These are phyloP conservation scores for Pseudisothecium myosuroides DNA, from an alignment of 225 moss, liverwort and hornwort genomes.

Conservation along the genomic window DNA sequence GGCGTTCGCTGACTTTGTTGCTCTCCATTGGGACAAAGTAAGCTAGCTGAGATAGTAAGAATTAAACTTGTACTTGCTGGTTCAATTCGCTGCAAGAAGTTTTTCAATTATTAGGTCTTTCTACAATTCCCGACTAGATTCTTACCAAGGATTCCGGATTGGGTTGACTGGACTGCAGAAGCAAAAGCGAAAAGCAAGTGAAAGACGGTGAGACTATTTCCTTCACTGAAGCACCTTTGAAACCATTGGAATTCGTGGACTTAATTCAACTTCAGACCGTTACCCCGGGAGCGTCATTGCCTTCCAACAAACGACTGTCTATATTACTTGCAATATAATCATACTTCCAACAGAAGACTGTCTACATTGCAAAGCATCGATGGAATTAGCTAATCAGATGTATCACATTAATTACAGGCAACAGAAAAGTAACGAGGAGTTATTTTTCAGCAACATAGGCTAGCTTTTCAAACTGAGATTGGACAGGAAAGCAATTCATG, in stretches of 20 bases:
- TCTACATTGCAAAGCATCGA: background rate
- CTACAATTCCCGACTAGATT: background rate
- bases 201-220: background rate
- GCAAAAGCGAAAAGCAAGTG: background rate
- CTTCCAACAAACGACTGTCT: background rate
- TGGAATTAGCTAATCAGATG: background rate
- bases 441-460: background rate
- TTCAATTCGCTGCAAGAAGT: background rate
- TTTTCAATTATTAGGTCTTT: background rate
- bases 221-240: background rate
- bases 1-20: too few species aligned
- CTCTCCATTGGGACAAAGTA: background rate
- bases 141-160: background rate
- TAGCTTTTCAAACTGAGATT: background rate
- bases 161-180: background rate
- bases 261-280: background rate
- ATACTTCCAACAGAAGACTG: background rate
- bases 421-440: background rate
- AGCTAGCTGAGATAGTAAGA: background rate
- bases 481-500: background rate
- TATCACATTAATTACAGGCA: background rate
- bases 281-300: background rate
- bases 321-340: too few species aligned
- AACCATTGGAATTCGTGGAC: background rate
- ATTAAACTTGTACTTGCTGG: background rate